Evolutionary conservation across 768 basidiomycete species (phyloP), one percentile per base, ranked within the genome.

Genomic region (Amanita jacksonii): DNA sequence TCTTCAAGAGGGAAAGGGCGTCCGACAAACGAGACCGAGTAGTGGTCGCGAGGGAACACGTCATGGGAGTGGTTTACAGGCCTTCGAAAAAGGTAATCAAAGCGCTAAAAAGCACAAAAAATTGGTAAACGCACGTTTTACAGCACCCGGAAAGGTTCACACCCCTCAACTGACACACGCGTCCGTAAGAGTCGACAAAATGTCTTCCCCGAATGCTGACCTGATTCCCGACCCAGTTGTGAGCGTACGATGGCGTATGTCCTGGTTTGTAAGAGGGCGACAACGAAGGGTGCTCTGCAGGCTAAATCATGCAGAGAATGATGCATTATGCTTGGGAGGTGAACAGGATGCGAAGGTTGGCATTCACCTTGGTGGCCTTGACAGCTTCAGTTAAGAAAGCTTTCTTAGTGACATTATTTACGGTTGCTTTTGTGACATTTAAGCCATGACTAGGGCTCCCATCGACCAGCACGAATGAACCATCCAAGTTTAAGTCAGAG

Each of bases 1-100:
- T 98, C 85, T 35, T 82, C 77, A 2, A 98, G 66, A 8, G 93
- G 85, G 58, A 97, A 97, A 1, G 96, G 96, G 15, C 91, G 68
- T 8, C 85, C 86, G 19, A 94, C 83, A 58, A 97, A 99, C 0
- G 83, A 87, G 2, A 90, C 79, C 1, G 66, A 60, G 38, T 74
- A 65, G 43, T 76, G 76, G 28, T 77, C 69, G 2, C 72, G 70
- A 33, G 85, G 87, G 53, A 89, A 91, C 2, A 67, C 62, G 43
- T 72, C 72, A 45, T 85, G 72, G 41, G 82, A 70, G 52, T 85
- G 74, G 54, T 87, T 76, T 8, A 64, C 62, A 20, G 88, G 86
- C 8, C 87, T 90, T 37, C 18, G 33, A 32, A 51, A 34, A 43
- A 41, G 45, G 19, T 23, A 19, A 37, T 45, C 36, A 48, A 4